Conservation (phyloP, 1,284 basidiomycete genomes). For the Malassezia slooffiae region DNA sequence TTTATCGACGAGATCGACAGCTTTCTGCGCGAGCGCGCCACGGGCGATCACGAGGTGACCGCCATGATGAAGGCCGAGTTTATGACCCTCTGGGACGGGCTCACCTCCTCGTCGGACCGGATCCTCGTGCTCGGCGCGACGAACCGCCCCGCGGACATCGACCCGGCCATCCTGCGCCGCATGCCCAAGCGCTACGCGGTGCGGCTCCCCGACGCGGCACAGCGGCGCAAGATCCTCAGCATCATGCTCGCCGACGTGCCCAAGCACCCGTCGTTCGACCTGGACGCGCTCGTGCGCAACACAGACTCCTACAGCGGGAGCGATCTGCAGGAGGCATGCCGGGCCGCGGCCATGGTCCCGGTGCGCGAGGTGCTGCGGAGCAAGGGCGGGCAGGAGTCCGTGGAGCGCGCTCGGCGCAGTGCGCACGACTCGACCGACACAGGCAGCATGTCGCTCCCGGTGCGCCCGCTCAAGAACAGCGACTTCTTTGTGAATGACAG, state of each 20-base stretch:
- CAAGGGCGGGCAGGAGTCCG: constrained; percentile 26
- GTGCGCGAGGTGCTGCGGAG: constrained; percentile 43
- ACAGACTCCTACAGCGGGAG: constrained; percentile 77
- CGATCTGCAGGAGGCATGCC: constrained; percentile 86
- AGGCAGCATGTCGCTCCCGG: constrained; percentile 8
- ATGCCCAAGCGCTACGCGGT: constrained; percentile 98
- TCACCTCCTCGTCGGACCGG: constrained; percentile 65
- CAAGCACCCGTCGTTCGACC: constrained; percentile 58
- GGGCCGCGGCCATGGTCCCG: constrained; percentile 52
- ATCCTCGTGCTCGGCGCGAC: constrained; percentile 93
- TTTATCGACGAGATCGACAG: constrained; percentile 78
- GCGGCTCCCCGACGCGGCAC: constrained; percentile 65
- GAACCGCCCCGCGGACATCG: constrained; percentile 89
- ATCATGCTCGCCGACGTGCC: constrained; percentile 55
- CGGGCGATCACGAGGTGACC: constrained; percentile 90
- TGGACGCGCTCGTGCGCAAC: constrained; percentile 59
- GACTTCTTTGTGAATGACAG: constrained; percentile 40
- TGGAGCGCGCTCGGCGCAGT: constrained; percentile 13
- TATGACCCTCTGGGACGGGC: constrained; percentile 98
- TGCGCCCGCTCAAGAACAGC: constrained; percentile 32
- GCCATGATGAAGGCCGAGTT: constrained; percentile 99
- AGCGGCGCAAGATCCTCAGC: constrained; percentile 76
- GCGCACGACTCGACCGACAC: not conserved
- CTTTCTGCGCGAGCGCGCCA: constrained; percentile 72
- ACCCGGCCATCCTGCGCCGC: constrained; percentile 81